Conservation (phyloP, 2,329 filamentous ascomycete species). For the Trichoderma sp. region DNA sequence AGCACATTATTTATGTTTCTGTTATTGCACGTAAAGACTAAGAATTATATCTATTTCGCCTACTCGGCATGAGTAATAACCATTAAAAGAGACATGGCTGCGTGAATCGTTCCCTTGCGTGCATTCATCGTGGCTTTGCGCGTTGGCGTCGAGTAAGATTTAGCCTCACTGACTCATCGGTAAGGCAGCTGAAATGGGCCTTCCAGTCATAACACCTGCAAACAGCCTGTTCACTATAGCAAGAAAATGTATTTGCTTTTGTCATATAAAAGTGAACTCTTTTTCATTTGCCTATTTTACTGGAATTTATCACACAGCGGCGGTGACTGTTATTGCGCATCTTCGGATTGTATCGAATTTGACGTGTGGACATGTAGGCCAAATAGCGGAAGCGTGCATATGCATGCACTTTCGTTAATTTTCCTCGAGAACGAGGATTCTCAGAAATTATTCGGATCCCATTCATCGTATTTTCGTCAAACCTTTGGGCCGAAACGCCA, state of each 20-base stretch:
- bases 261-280: background rate
- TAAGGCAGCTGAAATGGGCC: background rate
- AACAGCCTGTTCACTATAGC: background rate
- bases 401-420: background rate
- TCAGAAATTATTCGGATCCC: background rate
- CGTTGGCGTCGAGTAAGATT: background rate
- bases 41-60: no score
- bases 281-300: background rate
- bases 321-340: background rate
- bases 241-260: background rate
- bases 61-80: background rate
- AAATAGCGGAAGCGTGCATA: background rate
- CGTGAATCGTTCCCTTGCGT: background rate
- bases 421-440: background rate
- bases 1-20: background rate
- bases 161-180: conserved; percentile 27
- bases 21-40: no score
- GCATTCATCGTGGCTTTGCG: conserved; percentile 4
- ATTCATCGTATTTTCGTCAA: background rate
- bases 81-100: background rate
- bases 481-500: background rate
- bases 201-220: background rate
- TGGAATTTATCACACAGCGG: background rate
- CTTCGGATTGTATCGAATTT: background rate
- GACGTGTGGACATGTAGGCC: background rate